Conservation (phyloP, 2,329 filamentous ascomycete genomes). For the Thielaviopsis populi region DNA sequence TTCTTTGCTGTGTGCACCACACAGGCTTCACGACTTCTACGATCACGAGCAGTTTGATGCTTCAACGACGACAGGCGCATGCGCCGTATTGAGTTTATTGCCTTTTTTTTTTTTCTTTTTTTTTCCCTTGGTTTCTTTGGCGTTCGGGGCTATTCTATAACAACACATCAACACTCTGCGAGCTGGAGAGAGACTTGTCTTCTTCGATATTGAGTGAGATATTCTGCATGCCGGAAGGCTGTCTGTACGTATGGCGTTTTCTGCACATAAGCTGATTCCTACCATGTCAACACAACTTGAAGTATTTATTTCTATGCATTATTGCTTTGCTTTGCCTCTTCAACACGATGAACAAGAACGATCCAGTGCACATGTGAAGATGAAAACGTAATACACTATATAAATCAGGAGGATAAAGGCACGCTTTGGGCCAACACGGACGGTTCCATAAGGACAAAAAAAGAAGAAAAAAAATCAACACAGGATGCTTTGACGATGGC, state of each 20-base stretch:
- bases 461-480: constrained; percentile 16
- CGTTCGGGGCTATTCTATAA: background rate
- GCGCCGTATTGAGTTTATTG: background rate
- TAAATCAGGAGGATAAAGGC: background rate
- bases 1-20: background rate
- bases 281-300: background rate
- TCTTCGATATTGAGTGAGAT: background rate
- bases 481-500: background rate
- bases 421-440: constrained; percentile 5
- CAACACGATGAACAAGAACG: too few species aligned
- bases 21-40: background rate
- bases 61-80: background rate
- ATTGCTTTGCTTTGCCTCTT: too few species aligned
- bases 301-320: too few species aligned
- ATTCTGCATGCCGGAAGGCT: background rate
- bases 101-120: background rate
- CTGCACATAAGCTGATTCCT: background rate
- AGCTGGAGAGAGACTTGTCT: background rate
- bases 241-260: background rate
- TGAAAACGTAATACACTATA: background rate
- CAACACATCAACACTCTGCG: background rate
- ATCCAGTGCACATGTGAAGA: background rate
- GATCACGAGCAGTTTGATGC: background rate
- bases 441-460: background rate
- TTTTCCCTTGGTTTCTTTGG: background rate